Percentiles rank a stretch among this genome's conserved stretches.
Evolutionary conservation across 805 yeast genomes (phyloP).

Genomic region (Candida lessepsii): DNA sequence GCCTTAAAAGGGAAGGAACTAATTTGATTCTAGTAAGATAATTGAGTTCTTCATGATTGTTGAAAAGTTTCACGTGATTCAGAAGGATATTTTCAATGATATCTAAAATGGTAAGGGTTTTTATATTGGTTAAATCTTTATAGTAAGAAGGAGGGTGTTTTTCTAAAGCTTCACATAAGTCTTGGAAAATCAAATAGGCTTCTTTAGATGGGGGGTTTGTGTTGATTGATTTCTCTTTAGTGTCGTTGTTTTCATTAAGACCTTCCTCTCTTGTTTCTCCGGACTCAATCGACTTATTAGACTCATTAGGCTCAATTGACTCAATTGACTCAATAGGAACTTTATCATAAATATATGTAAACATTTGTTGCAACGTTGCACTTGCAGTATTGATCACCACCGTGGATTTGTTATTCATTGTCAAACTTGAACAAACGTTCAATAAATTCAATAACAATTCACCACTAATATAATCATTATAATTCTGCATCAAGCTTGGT

Average conservation of each 20-base stretch:
- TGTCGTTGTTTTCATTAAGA: too few relatives aligned
- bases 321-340: slow-evolving; percentile 20
- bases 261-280: too few relatives aligned
- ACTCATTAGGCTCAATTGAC: slow-evolving; percentile 19
- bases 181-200: slow-evolving; percentile 66
- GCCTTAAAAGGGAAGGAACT: slow-evolving; percentile 72
- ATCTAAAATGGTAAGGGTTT: slow-evolving; percentile 69
- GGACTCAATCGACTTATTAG: too few relatives aligned
- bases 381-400: slow-evolving; percentile 88
- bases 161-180: slow-evolving; percentile 67
- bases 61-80: slow-evolving; percentile 58
- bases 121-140: slow-evolving; percentile 52
- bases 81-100: slow-evolving; percentile 75
- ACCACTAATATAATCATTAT: slow-evolving; percentile 55
- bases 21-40: slow-evolving; percentile 63
- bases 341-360: slow-evolving; percentile 74
- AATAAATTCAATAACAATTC: slow-evolving; percentile 57
- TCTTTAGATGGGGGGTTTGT: not conserved
- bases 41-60: slow-evolving; percentile 60
- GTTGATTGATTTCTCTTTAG: too few relatives aligned
- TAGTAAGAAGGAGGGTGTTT: slow-evolving; percentile 55
- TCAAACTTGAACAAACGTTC: slow-evolving; percentile 69
- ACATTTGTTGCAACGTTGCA: slow-evolving; percentile 86
- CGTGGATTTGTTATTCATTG: slow-evolving; percentile 63
- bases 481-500: slow-evolving; percentile 70